Evolutionary conservation across 1,139 yeast genomes (phyloP).

Genomic region (Torulaspora pretoriensis): DNA sequence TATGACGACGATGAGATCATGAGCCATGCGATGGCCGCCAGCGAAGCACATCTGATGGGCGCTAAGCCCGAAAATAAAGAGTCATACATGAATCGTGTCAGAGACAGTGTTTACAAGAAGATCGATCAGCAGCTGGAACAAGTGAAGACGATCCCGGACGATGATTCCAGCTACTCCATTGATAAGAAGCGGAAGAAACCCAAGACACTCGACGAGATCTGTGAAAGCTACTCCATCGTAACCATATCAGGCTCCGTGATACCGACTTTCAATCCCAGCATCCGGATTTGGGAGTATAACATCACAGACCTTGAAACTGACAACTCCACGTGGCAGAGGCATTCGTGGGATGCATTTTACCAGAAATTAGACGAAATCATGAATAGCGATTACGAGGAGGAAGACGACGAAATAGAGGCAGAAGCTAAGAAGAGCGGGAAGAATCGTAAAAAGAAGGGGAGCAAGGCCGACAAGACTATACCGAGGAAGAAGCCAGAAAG

Average conservation of each 20-base stretch:
- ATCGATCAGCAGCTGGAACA: slow-evolving; percentile 22
- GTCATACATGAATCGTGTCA: slow-evolving; percentile 52
- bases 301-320: slow-evolving; percentile 46
- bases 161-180: slow-evolving; percentile 31
- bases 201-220: slow-evolving; percentile 40
- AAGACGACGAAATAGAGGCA: slow-evolving; percentile 21
- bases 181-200: slow-evolving; percentile 40
- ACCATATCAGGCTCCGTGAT: slow-evolving; percentile 73
- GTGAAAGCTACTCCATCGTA: slow-evolving; percentile 63
- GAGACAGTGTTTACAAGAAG: slow-evolving; percentile 49
- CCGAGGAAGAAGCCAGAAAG: slow-evolving; percentile 61
- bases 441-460: slow-evolving; percentile 29
- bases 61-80: slow-evolving; percentile 68
- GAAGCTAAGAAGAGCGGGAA: slow-evolving; percentile 18
- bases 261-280: slow-evolving; percentile 80
- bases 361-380: slow-evolving; percentile 41
- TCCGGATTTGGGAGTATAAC: slow-evolving; percentile 84
- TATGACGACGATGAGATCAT: slow-evolving; percentile 26
- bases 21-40: slow-evolving; percentile 34
- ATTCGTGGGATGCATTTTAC: slow-evolving; percentile 57
- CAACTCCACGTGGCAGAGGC: slow-evolving; percentile 15
- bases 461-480: slow-evolving; percentile 54
- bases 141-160: slow-evolving; percentile 19
- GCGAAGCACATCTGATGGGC: slow-evolving; percentile 41
- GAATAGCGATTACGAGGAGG: slow-evolving; percentile 17